Percentiles rank a stretch among this genome's conserved stretches.
These are phyloP conservation scores for Cytospora chrysosperma DNA, from an alignment of 2,329 filamentous ascomycete genomes.

Conservation along the genomic window DNA sequence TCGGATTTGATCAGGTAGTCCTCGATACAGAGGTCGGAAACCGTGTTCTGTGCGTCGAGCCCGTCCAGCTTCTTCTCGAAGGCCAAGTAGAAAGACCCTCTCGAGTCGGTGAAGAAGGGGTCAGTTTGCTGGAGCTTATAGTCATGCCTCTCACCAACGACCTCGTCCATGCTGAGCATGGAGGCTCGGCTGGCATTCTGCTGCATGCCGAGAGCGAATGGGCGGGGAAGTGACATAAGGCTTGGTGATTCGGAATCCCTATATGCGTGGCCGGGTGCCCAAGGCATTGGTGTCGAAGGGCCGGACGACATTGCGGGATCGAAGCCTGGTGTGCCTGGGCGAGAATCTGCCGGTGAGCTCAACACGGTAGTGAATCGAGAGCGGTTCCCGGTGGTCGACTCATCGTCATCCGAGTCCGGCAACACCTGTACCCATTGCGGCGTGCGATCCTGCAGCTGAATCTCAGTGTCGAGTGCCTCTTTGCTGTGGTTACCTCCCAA, in stretches of 20 bases:
- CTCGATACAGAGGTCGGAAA: conserved; percentile 61
- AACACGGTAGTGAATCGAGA: conserved; percentile 24
- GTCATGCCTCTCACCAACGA: conserved; percentile 61
- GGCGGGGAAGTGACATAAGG: conserved; percentile 7
- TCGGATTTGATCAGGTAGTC: conserved; percentile 64
- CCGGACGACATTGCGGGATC: conserved; percentile 21
- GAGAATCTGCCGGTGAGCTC: conserved; percentile 25
- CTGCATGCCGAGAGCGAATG: conserved; percentile 18
- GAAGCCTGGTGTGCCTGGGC: conserved; percentile 22
- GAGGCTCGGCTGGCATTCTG: conserved; percentile 41
- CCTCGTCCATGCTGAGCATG: conserved; percentile 53
- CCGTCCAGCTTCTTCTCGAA: conserved; percentile 58
- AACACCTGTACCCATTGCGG: conserved; percentile 19
- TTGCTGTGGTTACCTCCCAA: conserved; percentile 19
- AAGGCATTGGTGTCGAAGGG: conserved; percentile 9
- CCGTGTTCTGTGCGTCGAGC: conserved; percentile 55
- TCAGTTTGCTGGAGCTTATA: conserved; percentile 65
- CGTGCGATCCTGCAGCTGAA: conserved; percentile 20
- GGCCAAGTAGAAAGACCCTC: conserved; percentile 57
- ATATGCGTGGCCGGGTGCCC: conserved; percentile 22
- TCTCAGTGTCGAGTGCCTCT: conserved; percentile 16
- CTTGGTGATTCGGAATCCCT: conserved; percentile 18
- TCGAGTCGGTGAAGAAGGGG: conserved; percentile 65
- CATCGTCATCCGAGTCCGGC: conserved; percentile 16
- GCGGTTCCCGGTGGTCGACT: background rate